Conservation (phyloP, 176 grass and related monocot species). For the Secale cereale region DNA sequence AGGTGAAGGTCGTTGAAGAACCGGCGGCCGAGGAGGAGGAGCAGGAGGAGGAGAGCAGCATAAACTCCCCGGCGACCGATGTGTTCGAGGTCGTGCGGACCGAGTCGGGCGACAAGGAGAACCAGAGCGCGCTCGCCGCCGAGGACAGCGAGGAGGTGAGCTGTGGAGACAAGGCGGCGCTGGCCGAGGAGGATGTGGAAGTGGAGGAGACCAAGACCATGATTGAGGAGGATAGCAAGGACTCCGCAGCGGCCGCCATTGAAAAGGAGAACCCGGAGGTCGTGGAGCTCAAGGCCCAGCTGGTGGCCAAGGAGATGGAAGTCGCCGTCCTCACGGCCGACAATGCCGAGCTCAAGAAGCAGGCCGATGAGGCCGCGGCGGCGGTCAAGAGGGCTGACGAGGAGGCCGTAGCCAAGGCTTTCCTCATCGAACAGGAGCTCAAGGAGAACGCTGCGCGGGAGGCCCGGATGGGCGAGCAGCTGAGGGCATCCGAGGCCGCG, state of each 20-base stretch:
- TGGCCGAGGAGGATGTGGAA: slow-evolving; percentile 25
- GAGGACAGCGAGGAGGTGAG: slow-evolving; percentile 30
- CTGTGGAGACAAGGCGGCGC: slow-evolving; percentile 20
- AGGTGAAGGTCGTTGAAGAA: slow-evolving; percentile 27
- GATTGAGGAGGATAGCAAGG: slow-evolving; percentile 46
- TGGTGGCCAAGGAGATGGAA: slow-evolving; percentile 55
- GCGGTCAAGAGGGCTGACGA: slow-evolving; percentile 26
- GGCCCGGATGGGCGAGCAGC: slow-evolving; percentile 43
- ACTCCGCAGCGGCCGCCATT: background rate
- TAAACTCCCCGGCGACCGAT: slow-evolving; percentile 51
- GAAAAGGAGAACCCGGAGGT: slow-evolving; percentile 34
- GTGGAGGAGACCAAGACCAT: slow-evolving; percentile 63
- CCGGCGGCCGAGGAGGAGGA: slow-evolving; percentile 16
- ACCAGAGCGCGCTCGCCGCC: slow-evolving; percentile 7
- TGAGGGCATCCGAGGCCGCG: slow-evolving; percentile 45
- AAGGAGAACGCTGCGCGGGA: slow-evolving; percentile 41
- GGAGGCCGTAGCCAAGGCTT: slow-evolving; percentile 32
- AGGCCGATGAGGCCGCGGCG: slow-evolving; percentile 40
- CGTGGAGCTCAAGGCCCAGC: slow-evolving; percentile 43
- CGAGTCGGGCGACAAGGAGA: slow-evolving; percentile 49
- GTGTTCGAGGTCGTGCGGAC: slow-evolving; percentile 55
- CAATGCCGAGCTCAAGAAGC: slow-evolving; percentile 65
- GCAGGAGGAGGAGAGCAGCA: slow-evolving; percentile 36
- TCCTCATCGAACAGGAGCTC: slow-evolving; percentile 27
- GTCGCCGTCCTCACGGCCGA: slow-evolving; percentile 49